Conservation (phyloP, 2,329 filamentous ascomycete genomes). For the Byssochlamys sp. region DNA sequence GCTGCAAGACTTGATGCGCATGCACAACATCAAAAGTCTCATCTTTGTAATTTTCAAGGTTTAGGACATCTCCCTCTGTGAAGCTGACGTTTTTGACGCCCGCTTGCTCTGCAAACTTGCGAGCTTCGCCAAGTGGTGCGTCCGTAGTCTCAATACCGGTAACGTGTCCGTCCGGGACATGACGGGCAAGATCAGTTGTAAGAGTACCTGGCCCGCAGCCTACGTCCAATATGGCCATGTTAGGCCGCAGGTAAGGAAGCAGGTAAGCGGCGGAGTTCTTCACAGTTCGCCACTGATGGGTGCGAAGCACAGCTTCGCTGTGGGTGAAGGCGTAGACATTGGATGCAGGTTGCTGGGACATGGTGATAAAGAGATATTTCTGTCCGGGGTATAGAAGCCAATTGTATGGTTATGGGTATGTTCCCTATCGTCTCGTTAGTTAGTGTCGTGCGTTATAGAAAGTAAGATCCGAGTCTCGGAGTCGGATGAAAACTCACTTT, state of each 20-base stretch:
- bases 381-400: not conserved
- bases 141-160: constrained; percentile 27
- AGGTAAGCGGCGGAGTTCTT: constrained; percentile 32
- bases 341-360: not conserved
- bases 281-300: constrained; percentile 27
- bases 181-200: constrained; percentile 29
- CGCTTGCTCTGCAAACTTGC: constrained; percentile 17
- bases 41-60: constrained; percentile 30
- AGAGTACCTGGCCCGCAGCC: constrained; percentile 40
- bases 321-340: constrained; percentile 30
- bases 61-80: constrained; percentile 32
- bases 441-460: not conserved
- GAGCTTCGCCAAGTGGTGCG: constrained; percentile 26
- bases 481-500: not conserved
- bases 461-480: not conserved
- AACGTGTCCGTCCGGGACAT: constrained; percentile 28
- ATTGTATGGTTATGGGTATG: not conserved
- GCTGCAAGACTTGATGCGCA: constrained; percentile 50
- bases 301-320: constrained; percentile 25
- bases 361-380: not conserved
- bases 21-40: constrained; percentile 51
- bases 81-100: constrained; percentile 28
- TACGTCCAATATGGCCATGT: constrained; percentile 34
- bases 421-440: not conserved
- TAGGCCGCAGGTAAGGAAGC: constrained; percentile 25